Evolutionary conservation across 371 early-diverging fungal genomes (phyloP).

Genomic region (Mucor racemosus): DNA sequence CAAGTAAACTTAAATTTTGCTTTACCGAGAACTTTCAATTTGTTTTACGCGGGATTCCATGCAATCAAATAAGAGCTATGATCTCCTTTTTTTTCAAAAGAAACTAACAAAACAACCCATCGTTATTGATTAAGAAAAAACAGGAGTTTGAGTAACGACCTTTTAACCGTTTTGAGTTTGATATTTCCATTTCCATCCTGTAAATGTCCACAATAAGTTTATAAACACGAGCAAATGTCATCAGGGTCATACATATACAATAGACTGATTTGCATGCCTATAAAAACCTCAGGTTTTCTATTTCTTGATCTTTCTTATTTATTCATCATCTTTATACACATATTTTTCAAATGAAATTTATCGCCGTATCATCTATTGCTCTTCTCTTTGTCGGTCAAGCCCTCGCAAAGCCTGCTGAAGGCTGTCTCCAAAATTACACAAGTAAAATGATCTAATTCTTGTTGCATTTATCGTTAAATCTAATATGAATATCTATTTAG

Average conservation of each 20-base stretch:
- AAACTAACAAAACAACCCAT: background rate
- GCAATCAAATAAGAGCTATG: background rate
- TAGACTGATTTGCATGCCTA: background rate
- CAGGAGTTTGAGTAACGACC: constrained; percentile 4
- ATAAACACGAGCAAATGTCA: constrained; percentile 8
- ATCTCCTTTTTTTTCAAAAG: background rate
- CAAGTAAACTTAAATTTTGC: background rate
- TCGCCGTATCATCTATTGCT: constrained; percentile 14
- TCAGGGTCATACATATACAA: background rate
- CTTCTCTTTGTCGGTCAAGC: constrained; percentile 14
- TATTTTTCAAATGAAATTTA: constrained; percentile 26
- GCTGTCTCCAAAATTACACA: constrained; percentile 33
- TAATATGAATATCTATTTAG: constrained; percentile 7
- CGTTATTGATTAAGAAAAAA: background rate
- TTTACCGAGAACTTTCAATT: background rate
- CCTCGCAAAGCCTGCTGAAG: constrained; percentile 28
- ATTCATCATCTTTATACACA: background rate
- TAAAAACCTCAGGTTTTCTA: background rate
- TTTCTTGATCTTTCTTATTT: background rate
- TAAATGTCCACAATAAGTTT: background rate
- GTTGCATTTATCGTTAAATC: background rate
- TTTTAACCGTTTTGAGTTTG: background rate
- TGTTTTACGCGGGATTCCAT: background rate
- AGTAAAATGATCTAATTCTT: constrained; percentile 11
- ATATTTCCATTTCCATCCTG: constrained; percentile 15